Conservation (phyloP, 305 asterid species). For the Rubia balearica region DNA sequence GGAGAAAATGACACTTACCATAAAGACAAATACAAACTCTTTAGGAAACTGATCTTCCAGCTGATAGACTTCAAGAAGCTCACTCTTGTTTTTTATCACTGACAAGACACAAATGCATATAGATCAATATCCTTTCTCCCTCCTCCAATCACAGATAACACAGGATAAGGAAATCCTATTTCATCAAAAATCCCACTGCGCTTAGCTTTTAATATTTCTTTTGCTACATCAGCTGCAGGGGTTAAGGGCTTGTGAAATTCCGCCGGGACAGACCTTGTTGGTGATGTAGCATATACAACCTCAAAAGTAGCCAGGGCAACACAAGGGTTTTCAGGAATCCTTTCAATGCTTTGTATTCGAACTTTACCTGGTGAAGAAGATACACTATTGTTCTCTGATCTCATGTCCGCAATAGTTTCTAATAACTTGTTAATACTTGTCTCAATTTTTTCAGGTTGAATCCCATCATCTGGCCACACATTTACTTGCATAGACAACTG, state of each 20-base stretch:
- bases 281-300: slow-evolving; percentile 61
- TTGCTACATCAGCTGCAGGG: slow-evolving; percentile 94
- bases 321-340: slow-evolving; percentile 51
- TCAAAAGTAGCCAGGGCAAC: slow-evolving; percentile 87
- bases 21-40: slow-evolving; percentile 77
- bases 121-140: slow-evolving; percentile 92
- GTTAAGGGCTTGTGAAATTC: slow-evolving; percentile 77
- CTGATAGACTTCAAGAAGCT: slow-evolving; percentile 90
- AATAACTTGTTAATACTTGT: slow-evolving; percentile 74
- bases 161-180: slow-evolving; percentile 74
- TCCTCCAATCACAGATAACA: slow-evolving; percentile 84
- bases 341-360: slow-evolving; percentile 89
- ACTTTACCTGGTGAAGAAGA: slow-evolving; percentile 73
- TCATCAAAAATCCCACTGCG: slow-evolving; percentile 46
- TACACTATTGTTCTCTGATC: slow-evolving; percentile 43
- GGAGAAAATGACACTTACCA: slow-evolving; percentile 42
- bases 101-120: slow-evolving; percentile 92
- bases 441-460: slow-evolving; percentile 94
- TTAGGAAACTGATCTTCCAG: slow-evolving; percentile 97
- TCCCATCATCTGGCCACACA: slow-evolving; percentile 92
- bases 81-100: slow-evolving; percentile 83
- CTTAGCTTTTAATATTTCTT: slow-evolving; percentile 67
- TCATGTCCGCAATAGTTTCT: slow-evolving; percentile 57
- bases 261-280: slow-evolving; percentile 18
- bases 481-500: slow-evolving; percentile 87